Evolutionary conservation across 164 flowering plant species (phyloP).

Genomic region (Magnolia kwangsiensis): DNA sequence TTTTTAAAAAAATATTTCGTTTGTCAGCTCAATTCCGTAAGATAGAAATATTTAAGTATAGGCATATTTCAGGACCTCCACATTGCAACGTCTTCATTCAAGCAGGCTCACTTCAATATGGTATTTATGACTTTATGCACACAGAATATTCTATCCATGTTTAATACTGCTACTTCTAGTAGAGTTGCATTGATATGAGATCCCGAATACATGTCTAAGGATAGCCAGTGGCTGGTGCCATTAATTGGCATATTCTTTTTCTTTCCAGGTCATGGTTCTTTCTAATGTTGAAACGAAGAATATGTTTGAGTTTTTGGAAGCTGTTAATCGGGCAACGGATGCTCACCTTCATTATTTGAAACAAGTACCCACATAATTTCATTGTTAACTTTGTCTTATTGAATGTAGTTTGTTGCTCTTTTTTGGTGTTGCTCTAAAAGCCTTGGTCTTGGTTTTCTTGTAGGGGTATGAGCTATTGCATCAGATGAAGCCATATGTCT

Average conservation of each 20-base stretch:
- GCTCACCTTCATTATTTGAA: conserved; percentile 96
- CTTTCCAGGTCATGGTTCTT: conserved; percentile 71
- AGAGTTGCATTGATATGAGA: not conserved
- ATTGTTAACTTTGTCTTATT: not conserved
- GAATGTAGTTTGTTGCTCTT: not conserved
- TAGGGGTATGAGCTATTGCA: conserved; percentile 97
- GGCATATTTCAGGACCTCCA: conserved; percentile 83
- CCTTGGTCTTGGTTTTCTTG: conserved; percentile 12
- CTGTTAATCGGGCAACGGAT: conserved; percentile 94
- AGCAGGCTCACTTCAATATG: conserved; percentile 94
- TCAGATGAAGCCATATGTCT: conserved; percentile 96
- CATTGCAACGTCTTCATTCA: conserved; percentile 78
- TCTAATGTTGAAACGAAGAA: conserved; percentile 90
- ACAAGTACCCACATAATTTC: conserved; percentile 44
- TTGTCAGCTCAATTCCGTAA: conserved; percentile 11
- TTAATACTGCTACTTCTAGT: conserved; percentile 1
- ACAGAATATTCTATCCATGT: not conserved
- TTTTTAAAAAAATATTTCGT: not conserved
- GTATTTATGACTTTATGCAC: conserved; percentile 30
- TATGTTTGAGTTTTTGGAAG: conserved; percentile 94
- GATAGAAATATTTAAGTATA: conserved; percentile 26
- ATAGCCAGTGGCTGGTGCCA: not conserved
- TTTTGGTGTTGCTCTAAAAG: conserved; percentile 5
- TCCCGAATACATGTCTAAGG: not conserved
- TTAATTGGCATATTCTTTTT: not conserved